These are phyloP conservation scores for Obba rivulosa DNA, from an alignment of 768 basidiomycete species.

Conservation along the genomic window DNA sequence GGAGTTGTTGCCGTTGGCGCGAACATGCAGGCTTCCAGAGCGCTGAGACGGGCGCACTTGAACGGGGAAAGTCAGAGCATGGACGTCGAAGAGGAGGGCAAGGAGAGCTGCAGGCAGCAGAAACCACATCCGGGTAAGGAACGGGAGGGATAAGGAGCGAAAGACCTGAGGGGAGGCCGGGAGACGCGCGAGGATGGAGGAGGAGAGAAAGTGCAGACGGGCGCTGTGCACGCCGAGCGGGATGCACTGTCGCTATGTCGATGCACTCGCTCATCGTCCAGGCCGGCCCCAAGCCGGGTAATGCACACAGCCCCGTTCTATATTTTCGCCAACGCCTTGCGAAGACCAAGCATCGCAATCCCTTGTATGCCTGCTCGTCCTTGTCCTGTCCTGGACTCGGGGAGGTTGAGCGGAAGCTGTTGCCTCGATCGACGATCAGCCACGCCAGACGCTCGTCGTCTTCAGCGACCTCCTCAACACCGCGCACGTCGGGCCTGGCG, in stretches of 20 bases:
- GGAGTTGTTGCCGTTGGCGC: slow-evolving; percentile 10
- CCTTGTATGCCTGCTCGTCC: no score
- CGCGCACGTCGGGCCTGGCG: no score
- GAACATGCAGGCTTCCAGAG: slow-evolving; percentile 6
- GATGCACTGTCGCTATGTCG: background rate
- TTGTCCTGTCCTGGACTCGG: no score
- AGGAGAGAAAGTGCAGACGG: background rate
- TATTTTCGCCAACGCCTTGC: no score
- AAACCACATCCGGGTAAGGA: slow-evolving; percentile 16
- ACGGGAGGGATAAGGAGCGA: slow-evolving; percentile 13
- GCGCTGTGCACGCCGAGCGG: background rate
- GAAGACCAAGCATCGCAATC: no score
- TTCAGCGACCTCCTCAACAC: background rate
- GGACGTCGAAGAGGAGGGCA: slow-evolving; percentile 12
- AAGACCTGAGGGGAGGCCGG: slow-evolving; percentile 7
- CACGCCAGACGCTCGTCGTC: no score
- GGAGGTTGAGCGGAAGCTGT: no score
- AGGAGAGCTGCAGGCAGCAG: slow-evolving; percentile 15
- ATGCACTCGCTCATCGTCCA: background rate
- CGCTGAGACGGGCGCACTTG: slow-evolving; percentile 16
- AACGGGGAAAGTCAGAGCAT: slow-evolving; percentile 30
- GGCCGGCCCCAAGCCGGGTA: background rate
- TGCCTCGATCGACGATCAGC: background rate
- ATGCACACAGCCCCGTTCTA: background rate
- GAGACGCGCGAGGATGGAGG: background rate